Base-by-base conservation (phyloP, 2,329 filamentous ascomycete species). In the Sporothrix schenckii region DNA sequence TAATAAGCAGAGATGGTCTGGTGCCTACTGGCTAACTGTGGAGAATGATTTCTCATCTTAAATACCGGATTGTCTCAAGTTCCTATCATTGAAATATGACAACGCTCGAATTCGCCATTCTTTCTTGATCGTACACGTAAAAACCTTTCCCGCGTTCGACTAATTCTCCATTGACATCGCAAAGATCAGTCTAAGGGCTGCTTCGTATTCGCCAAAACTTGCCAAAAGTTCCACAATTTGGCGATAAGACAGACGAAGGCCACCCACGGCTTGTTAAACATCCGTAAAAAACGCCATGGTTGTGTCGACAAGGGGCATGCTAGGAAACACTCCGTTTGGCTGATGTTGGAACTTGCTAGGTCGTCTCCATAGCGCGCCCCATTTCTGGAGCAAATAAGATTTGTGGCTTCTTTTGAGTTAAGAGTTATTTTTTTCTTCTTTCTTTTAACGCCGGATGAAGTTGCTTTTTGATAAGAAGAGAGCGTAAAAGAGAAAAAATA, bases 301-400 rank as follows among this genome's bases (percentile, higher is more conserved):
- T 47, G n/a, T 44, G 58, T 39, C 63, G 27, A 54, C 27, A 52
- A 66, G 63, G 63, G 63, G 47, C 63, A 30, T 41, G 49, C 63
- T n/a, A 19, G 63, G 49, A 66, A 53, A 52, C 63, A 53, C 30
- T 66, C 49, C 49, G 30, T 53, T 66, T 41, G 30, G 49, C 16
- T 19, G 47, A 41, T 11, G 21, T 7, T 27, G 13, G 39, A 27
- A 14, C 50, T 19, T 63, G 30, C 19, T 39, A 24, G 49, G 41
- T 21, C 19, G 41, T 13, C 6, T 14, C 52, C 10, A 27, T 63
- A 63, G 58, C 58, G 58, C 13, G 30, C 63, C 30, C 47, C 30
- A n/a, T 14, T 39, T 24, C 27, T 39, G 24, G 49, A 24, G 49
- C 63, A 24, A 53, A 53, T 50, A 11, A 66, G 63, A 66, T 66